These are phyloP conservation scores for Pestalotiopsis sp. DNA, from an alignment of 2,329 filamentous ascomycete species.

Conservation along the genomic window DNA sequence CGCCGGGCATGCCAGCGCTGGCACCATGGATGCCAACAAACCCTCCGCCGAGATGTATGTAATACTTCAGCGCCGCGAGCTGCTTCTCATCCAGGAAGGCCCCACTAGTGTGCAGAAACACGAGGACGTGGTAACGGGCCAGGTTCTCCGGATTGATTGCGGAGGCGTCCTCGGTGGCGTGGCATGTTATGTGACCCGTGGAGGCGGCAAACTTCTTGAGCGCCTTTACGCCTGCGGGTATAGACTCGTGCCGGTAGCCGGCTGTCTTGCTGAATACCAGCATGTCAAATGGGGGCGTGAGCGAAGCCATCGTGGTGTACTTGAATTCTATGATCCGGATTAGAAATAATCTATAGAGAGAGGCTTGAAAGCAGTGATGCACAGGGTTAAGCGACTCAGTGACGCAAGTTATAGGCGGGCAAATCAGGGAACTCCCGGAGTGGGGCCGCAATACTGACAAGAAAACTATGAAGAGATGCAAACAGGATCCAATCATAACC, in stretches of 20 bases:
- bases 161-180: constrained; percentile 37
- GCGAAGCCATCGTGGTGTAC: background rate
- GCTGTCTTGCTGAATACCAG: constrained; percentile 42
- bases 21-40: constrained; percentile 44
- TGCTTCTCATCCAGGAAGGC: constrained; percentile 35
- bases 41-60: constrained; percentile 36
- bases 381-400: background rate
- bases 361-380: background rate
- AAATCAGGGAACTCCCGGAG: background rate
- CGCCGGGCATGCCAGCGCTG: constrained; percentile 31
- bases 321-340: background rate
- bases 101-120: constrained; percentile 41
- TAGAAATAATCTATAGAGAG: background rate
- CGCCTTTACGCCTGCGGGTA: constrained; percentile 35
- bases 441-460: background rate
- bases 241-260: constrained; percentile 40
- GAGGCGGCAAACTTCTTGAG: constrained; percentile 29
- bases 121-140: constrained; percentile 33
- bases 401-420: background rate
- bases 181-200: constrained; percentile 29
- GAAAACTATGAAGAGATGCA: background rate
- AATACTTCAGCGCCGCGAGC: constrained; percentile 33
- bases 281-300: constrained; percentile 26
- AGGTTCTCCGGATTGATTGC: constrained; percentile 32
- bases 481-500: background rate